A percentile compares a stretch with the other conserved stretches of the same genome.
Conservation (phyloP, 148 eudicot genomes). For the Fallopia convolvulus region DNA sequence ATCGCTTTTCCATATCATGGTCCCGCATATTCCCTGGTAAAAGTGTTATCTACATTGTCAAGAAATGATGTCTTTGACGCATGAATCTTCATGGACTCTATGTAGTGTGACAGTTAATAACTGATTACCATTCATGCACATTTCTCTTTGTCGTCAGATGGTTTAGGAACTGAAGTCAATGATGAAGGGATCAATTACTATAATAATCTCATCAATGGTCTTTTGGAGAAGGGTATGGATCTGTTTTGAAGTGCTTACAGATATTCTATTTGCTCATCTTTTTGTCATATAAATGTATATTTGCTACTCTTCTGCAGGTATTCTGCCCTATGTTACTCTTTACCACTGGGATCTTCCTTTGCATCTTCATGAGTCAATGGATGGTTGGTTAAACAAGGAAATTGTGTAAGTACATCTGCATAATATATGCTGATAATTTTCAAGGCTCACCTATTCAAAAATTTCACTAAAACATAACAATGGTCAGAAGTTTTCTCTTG, state of each 20-base stretch:
- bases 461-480: background rate
- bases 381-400: constrained; percentile 64
- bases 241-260: background rate
- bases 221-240: constrained; percentile 54
- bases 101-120: background rate
- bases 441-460: background rate
- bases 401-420: constrained; percentile 43
- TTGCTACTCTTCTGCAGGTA: constrained; percentile 36
- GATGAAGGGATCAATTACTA: constrained; percentile 66
- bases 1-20: constrained; percentile 87
- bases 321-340: constrained; percentile 62
- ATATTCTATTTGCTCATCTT: background rate
- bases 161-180: constrained; percentile 63
- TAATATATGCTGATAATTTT: background rate
- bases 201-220: constrained; percentile 59
- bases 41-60: background rate
- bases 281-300: constrained; percentile 13
- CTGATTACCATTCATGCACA: background rate
- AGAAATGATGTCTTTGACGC: background rate
- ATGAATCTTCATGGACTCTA: background rate
- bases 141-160: constrained; percentile 46
- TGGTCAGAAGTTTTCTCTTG: background rate
- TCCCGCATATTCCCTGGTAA: constrained; percentile 74
- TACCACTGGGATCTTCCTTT: constrained; percentile 92
- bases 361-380: constrained; percentile 62